These are phyloP conservation scores for Aegilops longissima DNA, from an alignment of 176 grass and related monocot species.

Conservation along the genomic window DNA sequence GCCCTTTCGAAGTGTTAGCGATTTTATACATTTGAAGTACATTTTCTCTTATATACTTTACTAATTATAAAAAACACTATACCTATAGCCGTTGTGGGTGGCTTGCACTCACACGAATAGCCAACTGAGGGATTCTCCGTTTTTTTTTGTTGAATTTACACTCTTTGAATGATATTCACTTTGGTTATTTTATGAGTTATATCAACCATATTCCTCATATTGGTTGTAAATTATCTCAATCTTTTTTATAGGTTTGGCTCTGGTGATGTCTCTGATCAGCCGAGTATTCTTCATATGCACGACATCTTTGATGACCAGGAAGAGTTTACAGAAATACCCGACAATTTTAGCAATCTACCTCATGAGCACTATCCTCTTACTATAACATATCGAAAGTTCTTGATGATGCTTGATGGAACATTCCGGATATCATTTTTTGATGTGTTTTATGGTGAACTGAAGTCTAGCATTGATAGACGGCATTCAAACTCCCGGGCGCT, in stretches of 20 bases:
- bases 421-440: slow-evolving; percentile 64
- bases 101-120: background rate
- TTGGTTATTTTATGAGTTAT: background rate
- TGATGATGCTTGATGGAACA: slow-evolving; percentile 95
- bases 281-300: slow-evolving; percentile 51
- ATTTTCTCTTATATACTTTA: background rate
- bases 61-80: background rate
- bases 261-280: slow-evolving; percentile 36
- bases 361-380: slow-evolving; percentile 58
- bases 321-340: slow-evolving; percentile 67
- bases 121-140: background rate
- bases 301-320: slow-evolving; percentile 50
- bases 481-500: slow-evolving; percentile 53
- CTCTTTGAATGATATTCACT: background rate
- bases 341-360: slow-evolving; percentile 47
- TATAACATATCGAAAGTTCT: slow-evolving; percentile 69
- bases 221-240: background rate
- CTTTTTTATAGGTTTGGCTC: slow-evolving; percentile 44
- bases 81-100: background rate
- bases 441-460: slow-evolving; percentile 45
- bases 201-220: background rate
- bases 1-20: background rate
- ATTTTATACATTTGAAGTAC: background rate
- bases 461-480: slow-evolving; percentile 32
- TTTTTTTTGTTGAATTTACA: no score